Conservation (phyloP, 257 asterid species). For the Verbena officinalis region DNA sequence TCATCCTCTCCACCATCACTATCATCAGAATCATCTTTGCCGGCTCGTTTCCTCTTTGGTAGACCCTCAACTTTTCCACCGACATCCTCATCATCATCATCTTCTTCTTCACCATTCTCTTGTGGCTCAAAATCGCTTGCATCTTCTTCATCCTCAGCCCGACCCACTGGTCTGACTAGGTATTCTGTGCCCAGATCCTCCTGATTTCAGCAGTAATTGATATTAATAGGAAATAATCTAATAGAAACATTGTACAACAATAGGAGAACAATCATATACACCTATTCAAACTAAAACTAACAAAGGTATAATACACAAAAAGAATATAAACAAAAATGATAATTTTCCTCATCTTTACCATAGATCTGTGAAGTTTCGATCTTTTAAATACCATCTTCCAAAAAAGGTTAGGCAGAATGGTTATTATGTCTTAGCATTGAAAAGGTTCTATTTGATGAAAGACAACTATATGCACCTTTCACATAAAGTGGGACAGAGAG, state of each 20-base stretch:
- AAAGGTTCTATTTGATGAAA: neutral
- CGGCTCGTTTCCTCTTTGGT: constrained; percentile 75
- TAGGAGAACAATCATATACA: too few species aligned
- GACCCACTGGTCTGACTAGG: constrained; percentile 75
- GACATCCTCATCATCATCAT: constrained; percentile 47
- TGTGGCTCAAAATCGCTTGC: constrained; percentile 86
- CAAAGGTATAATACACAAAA: neutral
- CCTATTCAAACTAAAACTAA: neutral
- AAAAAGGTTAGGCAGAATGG: too few species aligned
- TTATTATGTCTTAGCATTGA: neutral
- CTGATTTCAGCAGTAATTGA: constrained; percentile 26
- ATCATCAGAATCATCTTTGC: constrained; percentile 64
- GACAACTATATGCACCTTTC: neutral
- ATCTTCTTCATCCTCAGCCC: constrained; percentile 87
- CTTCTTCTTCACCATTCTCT: constrained; percentile 73
- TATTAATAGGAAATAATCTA: neutral
- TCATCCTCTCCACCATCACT: constrained; percentile 74
- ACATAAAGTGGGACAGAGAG: neutral
- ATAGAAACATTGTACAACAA: too few species aligned
- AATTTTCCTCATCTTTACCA: neutral
- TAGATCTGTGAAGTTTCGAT: too few species aligned
- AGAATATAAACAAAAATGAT: neutral
- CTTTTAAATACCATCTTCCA: too few species aligned
- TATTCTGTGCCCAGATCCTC: constrained; percentile 89
- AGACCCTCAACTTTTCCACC: constrained; percentile 60